Evolutionary conservation across 2,329 filamentous ascomycete species (phyloP), one percentile per base, ranked within the genome.

Genomic region (Nigrospora osmanthi): DNA sequence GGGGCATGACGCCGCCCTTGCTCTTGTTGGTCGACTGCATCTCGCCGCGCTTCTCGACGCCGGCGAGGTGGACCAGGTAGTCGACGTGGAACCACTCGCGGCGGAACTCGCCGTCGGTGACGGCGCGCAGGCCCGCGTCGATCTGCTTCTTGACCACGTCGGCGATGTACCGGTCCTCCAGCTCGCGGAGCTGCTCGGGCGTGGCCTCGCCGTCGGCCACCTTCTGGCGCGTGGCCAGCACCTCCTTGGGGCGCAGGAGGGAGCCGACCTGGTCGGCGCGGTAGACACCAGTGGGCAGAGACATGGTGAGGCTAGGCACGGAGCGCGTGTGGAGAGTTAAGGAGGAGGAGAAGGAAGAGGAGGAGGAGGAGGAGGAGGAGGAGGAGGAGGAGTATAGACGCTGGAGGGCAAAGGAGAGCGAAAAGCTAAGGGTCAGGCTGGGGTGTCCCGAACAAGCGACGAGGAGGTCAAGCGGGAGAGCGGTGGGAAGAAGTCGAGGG

Each of bases 51-150:
- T 72, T 67, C 58, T 76, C 71, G 51, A 79, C 69, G 42, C 76
- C 75, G 35, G 64, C 65, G 4, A 79, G 62, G 54, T 78, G 70
- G 58, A 73, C 67, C 37, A 79, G 66, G 61, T 77, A 79, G 60
- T 79, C 76, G 47, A 78, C 69, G 58, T 79, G 75, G 63, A 80
- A 80, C 64, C 71, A 79, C 38, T 69, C 69, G 45, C 75, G 71
- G 43, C 75, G 70, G 61, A 76, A 78, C 59, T 78, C 75, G 60
- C 75, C 75, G 48, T 78, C 75, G 10, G 75, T 78, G 38, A 78
- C 66, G 44, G 69, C 68, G 44, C 63, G 68, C 19, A 78, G 58
- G 32, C 75, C 74, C 45, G 66, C 68, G 16, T 63, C 62, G 37
- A 76, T 63, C 54, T 78, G 69, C 52, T 71, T 66, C 46, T 65